These are phyloP conservation scores for Vanderwaltozyma polyspora DNA, from an alignment of 805 yeast species.

Conservation along the genomic window DNA sequence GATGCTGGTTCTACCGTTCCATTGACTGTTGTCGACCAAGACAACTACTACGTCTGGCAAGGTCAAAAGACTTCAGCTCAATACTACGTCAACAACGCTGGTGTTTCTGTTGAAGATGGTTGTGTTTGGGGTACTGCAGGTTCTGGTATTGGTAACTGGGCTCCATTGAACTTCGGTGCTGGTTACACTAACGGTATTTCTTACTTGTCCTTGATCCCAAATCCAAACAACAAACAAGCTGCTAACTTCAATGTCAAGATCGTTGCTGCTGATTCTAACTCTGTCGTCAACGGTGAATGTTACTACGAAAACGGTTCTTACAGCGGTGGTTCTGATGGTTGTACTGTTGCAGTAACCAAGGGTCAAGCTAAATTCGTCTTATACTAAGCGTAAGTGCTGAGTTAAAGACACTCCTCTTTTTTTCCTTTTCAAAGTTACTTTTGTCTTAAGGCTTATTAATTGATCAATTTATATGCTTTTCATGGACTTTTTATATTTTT, in stretches of 20 bases:
- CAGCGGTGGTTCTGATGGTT: slow-evolving; percentile 59
- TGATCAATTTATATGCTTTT: not conserved
- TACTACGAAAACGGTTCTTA: slow-evolving; percentile 63
- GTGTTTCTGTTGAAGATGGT: slow-evolving; percentile 82
- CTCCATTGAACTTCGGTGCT: slow-evolving; percentile 92
- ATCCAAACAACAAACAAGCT: slow-evolving; percentile 73
- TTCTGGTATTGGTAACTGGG: slow-evolving; percentile 93
- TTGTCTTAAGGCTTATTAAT: not conserved
- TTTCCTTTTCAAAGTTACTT: not conserved
- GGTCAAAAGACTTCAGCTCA: slow-evolving; percentile 85
- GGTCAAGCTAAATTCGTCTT: slow-evolving; percentile 82
- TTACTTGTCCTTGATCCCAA: slow-evolving; percentile 86
- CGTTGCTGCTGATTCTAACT: slow-evolving; percentile 55
- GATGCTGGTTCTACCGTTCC: slow-evolving; percentile 55
- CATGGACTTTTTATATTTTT: not conserved
- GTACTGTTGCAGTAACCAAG: slow-evolving; percentile 80
- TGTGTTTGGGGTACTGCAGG: slow-evolving; percentile 87
- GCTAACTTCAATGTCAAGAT: slow-evolving; percentile 70
- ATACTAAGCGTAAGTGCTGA: slow-evolving; percentile 27
- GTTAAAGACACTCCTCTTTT: not conserved
- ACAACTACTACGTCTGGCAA: slow-evolving; percentile 69
- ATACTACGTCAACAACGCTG: slow-evolving; percentile 95
- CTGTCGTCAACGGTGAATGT: slow-evolving; percentile 65
- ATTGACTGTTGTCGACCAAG: slow-evolving; percentile 73
- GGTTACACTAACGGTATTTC: slow-evolving; percentile 65